These are phyloP conservation scores for Conticribra guillardii DNA, from an alignment of 108 stramenopile genomes.

Conservation along the genomic window DNA sequence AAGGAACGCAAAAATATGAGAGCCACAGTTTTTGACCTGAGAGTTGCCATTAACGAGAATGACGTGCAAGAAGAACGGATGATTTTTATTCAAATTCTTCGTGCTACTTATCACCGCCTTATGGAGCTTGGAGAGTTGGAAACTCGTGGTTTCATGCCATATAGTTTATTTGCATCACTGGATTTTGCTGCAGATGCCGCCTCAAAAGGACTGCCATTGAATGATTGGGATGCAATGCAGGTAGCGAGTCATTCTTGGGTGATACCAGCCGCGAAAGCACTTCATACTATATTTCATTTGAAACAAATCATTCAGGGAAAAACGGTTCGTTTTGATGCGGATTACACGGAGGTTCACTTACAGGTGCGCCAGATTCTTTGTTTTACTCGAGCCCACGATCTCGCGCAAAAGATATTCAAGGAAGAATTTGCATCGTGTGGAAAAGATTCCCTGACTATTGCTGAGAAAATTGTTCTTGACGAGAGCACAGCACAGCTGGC, in stretches of 20 bases:
- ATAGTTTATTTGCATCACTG: slow-evolving; percentile 20
- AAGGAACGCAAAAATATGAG: neutral
- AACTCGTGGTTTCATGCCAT: slow-evolving; percentile 45
- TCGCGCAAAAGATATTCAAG: slow-evolving; percentile 50
- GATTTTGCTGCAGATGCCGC: slow-evolving; percentile 40
- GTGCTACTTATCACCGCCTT: slow-evolving; percentile 50
- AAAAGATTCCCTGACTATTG: slow-evolving; percentile 40
- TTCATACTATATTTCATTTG: slow-evolving; percentile 6
- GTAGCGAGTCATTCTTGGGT: slow-evolving; percentile 5
- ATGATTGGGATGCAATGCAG: slow-evolving; percentile 47
- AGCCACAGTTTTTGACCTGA: neutral
- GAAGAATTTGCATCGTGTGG: slow-evolving; percentile 42
- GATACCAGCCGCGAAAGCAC: slow-evolving; percentile 2
- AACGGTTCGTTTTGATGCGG: neutral
- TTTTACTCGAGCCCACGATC: slow-evolving; percentile 39
- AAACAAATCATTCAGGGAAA: slow-evolving; percentile 7
- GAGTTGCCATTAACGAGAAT: neutral
- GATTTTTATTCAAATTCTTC: slow-evolving; percentile 40
- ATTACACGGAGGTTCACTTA: neutral
- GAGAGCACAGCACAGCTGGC: slow-evolving; percentile 54
- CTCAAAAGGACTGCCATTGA: slow-evolving; percentile 25
- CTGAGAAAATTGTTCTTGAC: slow-evolving; percentile 57
- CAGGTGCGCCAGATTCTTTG: slow-evolving; percentile 34
- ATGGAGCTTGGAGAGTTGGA: slow-evolving; percentile 62
- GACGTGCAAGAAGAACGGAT: slow-evolving; percentile 9